Conservation (phyloP, 768 basidiomycete species). For the Suillus subalutaceus region DNA sequence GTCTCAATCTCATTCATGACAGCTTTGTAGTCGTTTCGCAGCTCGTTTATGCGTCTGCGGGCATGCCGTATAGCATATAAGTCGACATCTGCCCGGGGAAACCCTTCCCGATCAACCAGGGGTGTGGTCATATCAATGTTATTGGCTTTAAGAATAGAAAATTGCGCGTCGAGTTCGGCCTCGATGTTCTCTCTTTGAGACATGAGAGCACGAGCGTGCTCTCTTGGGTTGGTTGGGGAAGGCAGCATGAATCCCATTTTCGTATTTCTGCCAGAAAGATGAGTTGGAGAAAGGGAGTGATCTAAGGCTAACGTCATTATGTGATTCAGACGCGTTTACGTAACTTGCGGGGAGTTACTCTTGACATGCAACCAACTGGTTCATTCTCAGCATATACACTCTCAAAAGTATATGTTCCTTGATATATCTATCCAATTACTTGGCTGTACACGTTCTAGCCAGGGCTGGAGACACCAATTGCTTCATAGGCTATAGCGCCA, state of each 20-base stretch:
- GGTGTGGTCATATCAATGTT: conserved; percentile 68
- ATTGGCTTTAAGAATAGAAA: conserved; percentile 65
- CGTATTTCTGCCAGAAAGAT: background rate
- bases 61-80: conserved; percentile 78
- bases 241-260: conserved; percentile 52
- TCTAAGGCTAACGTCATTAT: background rate
- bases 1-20: conserved; percentile 69
- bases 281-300: background rate
- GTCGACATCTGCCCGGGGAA: conserved; percentile 86
- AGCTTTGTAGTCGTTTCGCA: conserved; percentile 74
- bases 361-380: background rate
- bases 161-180: conserved; percentile 63
- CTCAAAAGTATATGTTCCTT: background rate
- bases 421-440: conserved; percentile 44
- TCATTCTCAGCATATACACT: background rate
- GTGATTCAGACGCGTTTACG: background rate
- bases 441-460: conserved; percentile 57
- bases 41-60: conserved; percentile 74
- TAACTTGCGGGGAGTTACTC: background rate
- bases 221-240: conserved; percentile 47
- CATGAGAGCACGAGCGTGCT: conserved; percentile 67
- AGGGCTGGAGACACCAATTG: conserved; percentile 55
- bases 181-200: conserved; percentile 73
- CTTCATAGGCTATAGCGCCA: conserved; percentile 68
- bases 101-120: conserved; percentile 86